A percentile compares a stretch with the other conserved stretches of the same genome.
phyloP scores from a whole-genome alignment of 1,284 basidiomycete species.

The Ustilago curta region DNA sequence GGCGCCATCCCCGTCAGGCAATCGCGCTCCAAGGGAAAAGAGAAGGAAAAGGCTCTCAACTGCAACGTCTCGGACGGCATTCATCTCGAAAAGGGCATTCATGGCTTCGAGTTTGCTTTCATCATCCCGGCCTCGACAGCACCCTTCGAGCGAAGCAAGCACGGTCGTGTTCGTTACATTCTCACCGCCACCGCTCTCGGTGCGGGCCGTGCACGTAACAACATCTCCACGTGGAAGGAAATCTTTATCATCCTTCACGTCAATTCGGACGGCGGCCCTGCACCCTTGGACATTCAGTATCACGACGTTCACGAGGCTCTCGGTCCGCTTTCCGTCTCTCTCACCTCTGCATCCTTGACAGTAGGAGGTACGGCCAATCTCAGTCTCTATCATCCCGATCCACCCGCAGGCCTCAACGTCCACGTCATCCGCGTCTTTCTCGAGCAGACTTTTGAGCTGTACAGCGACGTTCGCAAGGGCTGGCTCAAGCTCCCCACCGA shows the following conservation, averaged over 20 bases:
- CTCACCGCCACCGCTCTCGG: constrained; percentile 64
- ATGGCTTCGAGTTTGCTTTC: constrained; percentile 68
- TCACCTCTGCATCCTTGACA: constrained; percentile 64
- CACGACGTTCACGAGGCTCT: constrained; percentile 67
- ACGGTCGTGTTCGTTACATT: constrained; percentile 64
- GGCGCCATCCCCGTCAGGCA: constrained; percentile 33
- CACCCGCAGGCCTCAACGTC: constrained; percentile 63
- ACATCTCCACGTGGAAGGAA: constrained; percentile 61
- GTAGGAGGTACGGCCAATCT: constrained; percentile 65
- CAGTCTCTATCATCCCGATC: constrained; percentile 61
- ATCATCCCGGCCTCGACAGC: constrained; percentile 65
- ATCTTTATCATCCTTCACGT: constrained; percentile 66
- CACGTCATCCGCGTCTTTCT: constrained; percentile 64
- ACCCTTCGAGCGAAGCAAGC: constrained; percentile 64
- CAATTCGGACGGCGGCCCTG: constrained; percentile 61
- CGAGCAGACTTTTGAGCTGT: constrained; percentile 67
- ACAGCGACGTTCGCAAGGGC: constrained; percentile 54
- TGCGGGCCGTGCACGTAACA: constrained; percentile 58
- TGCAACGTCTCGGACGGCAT: constrained; percentile 47
- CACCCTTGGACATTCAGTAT: constrained; percentile 65
- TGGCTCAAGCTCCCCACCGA: constrained; percentile 64
- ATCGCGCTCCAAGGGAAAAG: constrained; percentile 45
- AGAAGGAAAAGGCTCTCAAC: constrained; percentile 40
- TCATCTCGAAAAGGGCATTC: constrained; percentile 61
- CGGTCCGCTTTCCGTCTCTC: constrained; percentile 58